Evolutionary conservation across 441 rosid genomes (phyloP).

Genomic region (Populus hybrid): DNA sequence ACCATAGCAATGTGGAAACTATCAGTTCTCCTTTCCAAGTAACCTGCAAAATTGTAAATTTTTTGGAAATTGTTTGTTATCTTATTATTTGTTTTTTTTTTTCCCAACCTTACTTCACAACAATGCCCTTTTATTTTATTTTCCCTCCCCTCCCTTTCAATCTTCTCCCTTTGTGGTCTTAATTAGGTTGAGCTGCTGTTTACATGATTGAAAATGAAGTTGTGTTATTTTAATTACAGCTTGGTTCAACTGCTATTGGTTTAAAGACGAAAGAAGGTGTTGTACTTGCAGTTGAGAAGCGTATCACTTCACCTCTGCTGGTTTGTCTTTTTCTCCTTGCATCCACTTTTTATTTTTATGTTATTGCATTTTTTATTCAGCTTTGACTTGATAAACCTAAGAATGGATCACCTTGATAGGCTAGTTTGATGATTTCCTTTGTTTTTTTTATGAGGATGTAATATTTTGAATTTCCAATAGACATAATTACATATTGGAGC

Average conservation of each 20-base stretch:
- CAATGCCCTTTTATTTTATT: not conserved
- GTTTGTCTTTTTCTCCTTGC: conserved; percentile 29
- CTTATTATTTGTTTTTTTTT: not conserved
- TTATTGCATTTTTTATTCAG: not conserved
- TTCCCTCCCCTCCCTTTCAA: not conserved
- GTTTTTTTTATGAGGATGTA: not conserved
- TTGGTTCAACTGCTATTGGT: conserved; percentile 98
- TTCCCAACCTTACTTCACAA: not conserved
- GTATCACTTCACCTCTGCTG: conserved; percentile 92
- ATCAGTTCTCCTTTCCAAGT: not conserved
- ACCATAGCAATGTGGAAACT: not conserved
- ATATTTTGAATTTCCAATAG: not conserved
- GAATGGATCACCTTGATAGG: not conserved
- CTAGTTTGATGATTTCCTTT: not conserved
- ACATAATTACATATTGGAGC: not conserved
- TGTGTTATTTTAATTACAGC: conserved; percentile 35
- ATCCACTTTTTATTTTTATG: conserved; percentile 8
- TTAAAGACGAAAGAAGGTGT: conserved; percentile 95
- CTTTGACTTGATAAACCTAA: not conserved
- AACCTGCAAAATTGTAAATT: not conserved
- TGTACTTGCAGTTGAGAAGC: conserved; percentile 98
- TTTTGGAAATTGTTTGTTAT: not conserved
- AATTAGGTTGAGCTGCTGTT: not conserved
- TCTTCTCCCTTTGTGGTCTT: not conserved
- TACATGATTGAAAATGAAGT: not conserved